Evolutionary conservation across 129 eudicot genomes (phyloP), one percentile per base, ranked within the genome.

Genomic region (Ambrosia trifida): DNA sequence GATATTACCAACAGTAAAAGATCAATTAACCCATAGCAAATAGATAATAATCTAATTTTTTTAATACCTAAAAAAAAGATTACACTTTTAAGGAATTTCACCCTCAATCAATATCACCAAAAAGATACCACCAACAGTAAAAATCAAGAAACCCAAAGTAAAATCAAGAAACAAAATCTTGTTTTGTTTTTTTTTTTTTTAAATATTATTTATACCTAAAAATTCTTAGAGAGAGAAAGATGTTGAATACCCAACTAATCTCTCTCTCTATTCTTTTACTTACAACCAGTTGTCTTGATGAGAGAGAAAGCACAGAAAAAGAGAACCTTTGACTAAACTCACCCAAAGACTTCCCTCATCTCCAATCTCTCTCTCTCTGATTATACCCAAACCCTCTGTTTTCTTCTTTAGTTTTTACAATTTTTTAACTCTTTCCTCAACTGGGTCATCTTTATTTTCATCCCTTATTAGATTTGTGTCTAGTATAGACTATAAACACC

Each of bases 271-370:
- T 78, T 56, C 46, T 32, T 64, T 64, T 51, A 53, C 32, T 51
- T 56, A 69, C 70, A 78, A 73, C 76, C 76, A 68, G 80, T 74
- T 74, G 84, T 75, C 76, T 74, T 68, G 63, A 46, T 14, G 77
- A 81, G 85, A 81, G 74, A 81, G 74, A 70, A 75, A 72, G 54
- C 76, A 80, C 80, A 74, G 80, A 73, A 73, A 73, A 66, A 80
- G 70, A 81, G 85, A 81, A 81, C 82, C 85, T 76, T 76, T 76
- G 85, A 81, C 85, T 72, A 76, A 64, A 10, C 64, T 36, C 71
- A 28, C 70, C 14, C 28, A 24, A 79, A 72, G 78, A 63, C 80
- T 44, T 62, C 63, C 76, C 54, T 32, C 74, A 11, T 20, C 79
- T 54, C 61, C 40, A 46, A 33, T 46, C 33, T 52, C 59, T 62